Base-by-base conservation (phyloP, 495 filamentous ascomycete genomes). In the Penicillium manginii region DNA sequence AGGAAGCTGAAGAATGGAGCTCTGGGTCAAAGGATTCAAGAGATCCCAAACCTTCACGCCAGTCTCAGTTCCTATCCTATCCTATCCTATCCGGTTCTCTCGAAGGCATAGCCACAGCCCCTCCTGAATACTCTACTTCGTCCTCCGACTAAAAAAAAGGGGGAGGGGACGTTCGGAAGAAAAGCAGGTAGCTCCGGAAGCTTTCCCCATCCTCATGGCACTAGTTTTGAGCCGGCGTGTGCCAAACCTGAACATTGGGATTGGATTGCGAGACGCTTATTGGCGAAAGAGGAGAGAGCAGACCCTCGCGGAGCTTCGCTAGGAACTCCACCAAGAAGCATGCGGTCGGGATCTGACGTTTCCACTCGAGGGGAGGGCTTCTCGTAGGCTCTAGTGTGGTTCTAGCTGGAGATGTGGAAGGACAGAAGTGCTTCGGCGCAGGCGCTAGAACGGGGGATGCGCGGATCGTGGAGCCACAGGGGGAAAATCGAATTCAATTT, bases 401-500 rank as follows among this genome's bases (percentile, higher is more conserved):
- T 69, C 67, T 67, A 69, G 66, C 55, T 63, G 54, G 50, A 32
- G 39, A 55, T 29, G 37, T 26, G 26, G 43, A 53, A 21, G 51
- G 51, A 47, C 40, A 29, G 14, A 55, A 52, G 14, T 55, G 42
- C 21, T 58, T 68, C 59, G 50, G 50, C 50, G 54, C 33, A 17
- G 53, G 17, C 64, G 57, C 65, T 66, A 66, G 63, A 52, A 59
- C 63, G 60, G 59, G 57, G 67, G 54, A 63, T 50, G 61, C 40
- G 67, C 64, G 67, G 67, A 65, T 67, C 67, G 64, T 65, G 64
- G 67, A 65, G 64, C 54, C 53, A 43, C 31, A 21, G n/a, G 40
- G 17, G 45, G 45, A 47, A 47, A 47, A 39, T 35, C 33, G 52
- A 52, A 53, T 63, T 59, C 61, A 60, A 58, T 60, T 62, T 63